phyloP scores from a whole-genome alignment of 345 rosid genomes.

The Nasturtium officinale region DNA sequence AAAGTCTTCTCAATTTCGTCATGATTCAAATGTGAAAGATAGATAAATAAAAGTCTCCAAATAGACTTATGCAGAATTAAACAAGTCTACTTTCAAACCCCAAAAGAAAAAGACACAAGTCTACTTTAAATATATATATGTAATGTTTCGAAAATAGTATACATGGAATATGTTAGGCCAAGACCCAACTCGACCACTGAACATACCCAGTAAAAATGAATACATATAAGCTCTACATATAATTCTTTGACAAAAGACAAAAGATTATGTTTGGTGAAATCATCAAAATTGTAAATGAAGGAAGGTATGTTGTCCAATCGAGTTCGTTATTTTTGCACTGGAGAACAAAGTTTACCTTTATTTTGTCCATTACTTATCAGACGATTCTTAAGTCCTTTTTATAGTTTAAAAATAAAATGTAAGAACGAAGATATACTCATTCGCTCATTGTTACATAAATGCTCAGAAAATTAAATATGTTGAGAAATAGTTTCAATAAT shows the following conservation, averaged over 20 bases:
- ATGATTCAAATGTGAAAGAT: neutral
- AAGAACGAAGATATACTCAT: neutral
- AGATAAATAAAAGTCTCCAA: neutral
- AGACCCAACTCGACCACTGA: neutral
- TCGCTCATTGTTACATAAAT: neutral
- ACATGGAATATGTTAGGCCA: conserved; percentile 18
- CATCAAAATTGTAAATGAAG: conserved; percentile 19
- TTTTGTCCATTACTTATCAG: conserved; percentile 5
- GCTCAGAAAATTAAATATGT: conserved; percentile 3
- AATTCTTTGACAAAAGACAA: conserved; percentile 12
- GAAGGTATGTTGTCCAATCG: conserved; percentile 22
- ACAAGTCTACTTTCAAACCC: neutral
- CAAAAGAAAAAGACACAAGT: neutral
- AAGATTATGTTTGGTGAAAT: neutral
- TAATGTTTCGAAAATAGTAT: neutral
- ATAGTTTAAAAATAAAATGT: neutral
- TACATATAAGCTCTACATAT: neutral
- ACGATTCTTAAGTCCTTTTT: neutral
- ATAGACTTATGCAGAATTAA: neutral
- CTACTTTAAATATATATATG: neutral
- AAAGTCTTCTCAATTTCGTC: neutral
- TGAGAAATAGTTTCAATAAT: neutral
- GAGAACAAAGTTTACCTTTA: neutral
- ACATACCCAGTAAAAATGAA: neutral
- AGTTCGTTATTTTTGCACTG: conserved; percentile 14